Conservation (phyloP, 1,284 basidiomycete species). For the Microstroma glucosiphilum region DNA sequence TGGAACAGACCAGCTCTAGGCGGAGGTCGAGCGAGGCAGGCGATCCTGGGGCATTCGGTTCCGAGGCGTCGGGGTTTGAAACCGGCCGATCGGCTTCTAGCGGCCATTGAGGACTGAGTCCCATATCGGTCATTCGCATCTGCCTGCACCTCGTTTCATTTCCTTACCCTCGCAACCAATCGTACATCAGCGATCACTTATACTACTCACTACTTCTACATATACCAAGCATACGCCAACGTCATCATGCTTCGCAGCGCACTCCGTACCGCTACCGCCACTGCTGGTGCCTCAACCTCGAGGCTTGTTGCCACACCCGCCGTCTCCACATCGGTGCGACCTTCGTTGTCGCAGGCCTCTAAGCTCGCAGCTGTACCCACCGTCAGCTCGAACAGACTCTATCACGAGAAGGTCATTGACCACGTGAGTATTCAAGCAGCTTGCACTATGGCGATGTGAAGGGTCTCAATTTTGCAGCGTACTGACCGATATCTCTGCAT, state of each 20-base stretch:
- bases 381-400: slow-evolving; percentile 27
- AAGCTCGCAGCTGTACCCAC: slow-evolving; percentile 14
- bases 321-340: neutral
- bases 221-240: neutral
- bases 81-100: no score
- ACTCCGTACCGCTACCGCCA: neutral
- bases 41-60: no score
- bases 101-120: no score
- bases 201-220: no score
- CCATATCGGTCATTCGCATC: no score
- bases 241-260: neutral
- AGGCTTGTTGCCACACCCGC: slow-evolving; percentile 2
- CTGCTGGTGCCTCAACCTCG: neutral
- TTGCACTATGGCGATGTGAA: neutral
- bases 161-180: no score
- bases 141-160: no score
- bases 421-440: slow-evolving; percentile 19
- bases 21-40: no score
- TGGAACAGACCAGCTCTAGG: no score
- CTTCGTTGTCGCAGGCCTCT: neutral
- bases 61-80: no score
- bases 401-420: slow-evolving; percentile 51
- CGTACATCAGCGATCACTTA: no score
- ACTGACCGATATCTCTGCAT: neutral
- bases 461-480: neutral